phyloP scores from a whole-genome alignment of 495 filamentous ascomycete genomes.

The Zalerion maritima region DNA sequence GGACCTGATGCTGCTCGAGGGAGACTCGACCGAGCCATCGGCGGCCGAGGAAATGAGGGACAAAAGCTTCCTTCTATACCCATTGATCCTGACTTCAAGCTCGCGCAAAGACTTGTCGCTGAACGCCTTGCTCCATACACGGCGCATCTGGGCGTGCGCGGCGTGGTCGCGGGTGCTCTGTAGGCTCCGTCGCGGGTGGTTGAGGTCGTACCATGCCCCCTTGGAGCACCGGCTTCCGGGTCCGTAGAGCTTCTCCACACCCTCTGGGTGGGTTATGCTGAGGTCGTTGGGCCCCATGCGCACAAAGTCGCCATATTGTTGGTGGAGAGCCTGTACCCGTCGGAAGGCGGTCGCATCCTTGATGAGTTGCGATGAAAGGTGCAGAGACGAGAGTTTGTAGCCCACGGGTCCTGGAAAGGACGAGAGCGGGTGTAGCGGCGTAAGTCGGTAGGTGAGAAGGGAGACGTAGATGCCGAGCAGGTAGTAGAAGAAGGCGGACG shows the following conservation, averaged over 20 bases:
- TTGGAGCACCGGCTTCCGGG: slow-evolving; percentile 16
- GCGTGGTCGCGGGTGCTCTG: slow-evolving; percentile 16
- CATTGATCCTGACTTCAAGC: slow-evolving; percentile 16
- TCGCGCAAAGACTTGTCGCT: slow-evolving; percentile 11
- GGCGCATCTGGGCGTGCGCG: slow-evolving; percentile 20
- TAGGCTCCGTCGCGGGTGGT: slow-evolving; percentile 10
- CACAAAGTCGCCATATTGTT: slow-evolving; percentile 25
- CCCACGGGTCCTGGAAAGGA: slow-evolving; percentile 25
- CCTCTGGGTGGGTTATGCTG: slow-evolving; percentile 20
- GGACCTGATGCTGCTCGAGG: no score
- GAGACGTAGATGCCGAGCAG: slow-evolving; percentile 19
- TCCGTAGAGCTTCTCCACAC: slow-evolving; percentile 16
- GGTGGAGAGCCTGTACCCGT: slow-evolving; percentile 12
- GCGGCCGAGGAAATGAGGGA: not conserved
- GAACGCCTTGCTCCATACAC: slow-evolving; percentile 24
- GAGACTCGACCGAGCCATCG: not conserved
- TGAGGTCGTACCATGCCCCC: slow-evolving; percentile 16
- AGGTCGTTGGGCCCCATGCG: slow-evolving; percentile 27
- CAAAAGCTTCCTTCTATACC: slow-evolving; percentile 7
- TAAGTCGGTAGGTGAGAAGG: slow-evolving; percentile 21
- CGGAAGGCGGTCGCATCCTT: slow-evolving; percentile 18
- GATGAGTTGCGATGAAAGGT: slow-evolving; percentile 8
- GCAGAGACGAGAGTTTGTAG: slow-evolving; percentile 20
- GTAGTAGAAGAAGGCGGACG: slow-evolving; percentile 9
- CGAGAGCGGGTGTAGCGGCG: slow-evolving; percentile 18